Conservation (phyloP, 1,284 basidiomycete genomes). For the Tetrapyrgos nigripes region DNA sequence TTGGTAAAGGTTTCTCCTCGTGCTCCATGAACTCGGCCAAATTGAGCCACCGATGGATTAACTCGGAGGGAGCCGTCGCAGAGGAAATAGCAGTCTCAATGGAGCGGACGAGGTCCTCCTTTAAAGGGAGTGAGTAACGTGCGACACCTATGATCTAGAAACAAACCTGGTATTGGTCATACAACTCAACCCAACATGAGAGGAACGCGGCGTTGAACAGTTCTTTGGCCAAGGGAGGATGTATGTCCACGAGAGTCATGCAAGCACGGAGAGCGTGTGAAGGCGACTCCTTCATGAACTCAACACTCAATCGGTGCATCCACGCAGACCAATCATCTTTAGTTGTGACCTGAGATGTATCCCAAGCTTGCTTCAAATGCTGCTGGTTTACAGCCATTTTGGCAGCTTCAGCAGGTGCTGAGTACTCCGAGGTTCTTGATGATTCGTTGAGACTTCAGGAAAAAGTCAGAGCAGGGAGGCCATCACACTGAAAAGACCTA, state of each 20-base stretch:
- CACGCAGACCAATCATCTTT: slow-evolving; percentile 96
- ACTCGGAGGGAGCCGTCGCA: slow-evolving; percentile 82
- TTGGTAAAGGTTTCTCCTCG: slow-evolving; percentile 95
- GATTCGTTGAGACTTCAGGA: slow-evolving; percentile 58
- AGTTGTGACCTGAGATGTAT: slow-evolving; percentile 81
- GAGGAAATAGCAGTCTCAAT: slow-evolving; percentile 91
- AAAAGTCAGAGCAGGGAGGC: too few species aligned
- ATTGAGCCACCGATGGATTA: slow-evolving; percentile 94
- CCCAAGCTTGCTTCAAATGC: slow-evolving; percentile 98
- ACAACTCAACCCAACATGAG: slow-evolving; percentile 97
- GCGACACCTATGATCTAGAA: background rate
- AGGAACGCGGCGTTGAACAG: slow-evolving; percentile 99
- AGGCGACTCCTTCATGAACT: slow-evolving; percentile 98
- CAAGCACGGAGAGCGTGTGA: slow-evolving; percentile 97
- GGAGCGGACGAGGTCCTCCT: slow-evolving; percentile 94
- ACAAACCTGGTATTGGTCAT: slow-evolving; percentile 92
- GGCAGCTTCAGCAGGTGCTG: slow-evolving; percentile 80
- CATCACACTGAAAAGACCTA: slow-evolving; percentile 37
- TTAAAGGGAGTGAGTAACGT: slow-evolving; percentile 7
- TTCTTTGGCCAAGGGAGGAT: slow-evolving; percentile 92
- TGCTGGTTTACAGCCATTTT: slow-evolving; percentile 98
- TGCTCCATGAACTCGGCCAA: slow-evolving; percentile 99
- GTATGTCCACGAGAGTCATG: slow-evolving; percentile 91
- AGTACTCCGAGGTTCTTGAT: slow-evolving; percentile 69
- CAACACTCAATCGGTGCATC: slow-evolving; percentile 93